Evolutionary conservation across 164 flowering plant genomes (phyloP).

Genomic region (Vitis vinifera): ASM3070453v1 NC_081810.1:8152501-8153000

Average conservation of each 20-base stretch:
- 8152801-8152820: constrained; percentile 98
- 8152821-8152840: constrained; percentile 42
- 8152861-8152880: background rate
- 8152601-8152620: constrained; percentile 94
- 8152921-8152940: too few relatives aligned
- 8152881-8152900: background rate
- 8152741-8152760: background rate
- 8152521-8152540: background rate
- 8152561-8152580: constrained; percentile 98
- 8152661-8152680: constrained; percentile 94
- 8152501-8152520: background rate
- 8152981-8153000: too few relatives aligned
- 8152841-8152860: background rate
- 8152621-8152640: constrained; percentile 91
- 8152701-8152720: background rate
- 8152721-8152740: background rate
- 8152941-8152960: too few relatives aligned
- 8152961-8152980: too few relatives aligned
- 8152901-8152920: too few relatives aligned
- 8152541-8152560: constrained; percentile 73
- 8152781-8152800: constrained; percentile 98
- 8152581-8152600: constrained; percentile 79
- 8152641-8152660: constrained; percentile 94
- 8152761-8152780: constrained; percentile 70
- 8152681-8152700: constrained; percentile 75